Conservation (phyloP, 1,284 basidiomycete genomes). For the Taiwanofungus camphoratus region DNA sequence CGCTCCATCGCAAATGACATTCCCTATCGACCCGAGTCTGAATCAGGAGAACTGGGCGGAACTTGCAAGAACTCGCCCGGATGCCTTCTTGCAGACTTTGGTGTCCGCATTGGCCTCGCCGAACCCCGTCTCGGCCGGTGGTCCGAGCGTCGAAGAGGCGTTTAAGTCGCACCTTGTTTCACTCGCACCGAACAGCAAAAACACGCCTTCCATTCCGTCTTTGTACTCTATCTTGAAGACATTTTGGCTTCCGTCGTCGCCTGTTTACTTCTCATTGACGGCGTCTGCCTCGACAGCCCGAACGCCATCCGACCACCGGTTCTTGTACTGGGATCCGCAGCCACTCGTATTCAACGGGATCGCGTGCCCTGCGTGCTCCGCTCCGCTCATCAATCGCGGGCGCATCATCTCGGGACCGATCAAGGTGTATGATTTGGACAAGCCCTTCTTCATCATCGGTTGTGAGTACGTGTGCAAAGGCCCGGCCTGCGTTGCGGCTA, state of each 20-base stretch:
- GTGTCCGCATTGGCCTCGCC: constrained; percentile 50
- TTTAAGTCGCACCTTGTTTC: constrained; percentile 67
- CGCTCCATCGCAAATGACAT: constrained; percentile 24
- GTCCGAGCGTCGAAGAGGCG: constrained; percentile 61
- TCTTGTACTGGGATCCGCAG: constrained; percentile 76
- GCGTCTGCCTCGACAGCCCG: constrained; percentile 61
- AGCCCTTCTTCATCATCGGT: constrained; percentile 75
- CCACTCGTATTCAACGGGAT: constrained; percentile 74
- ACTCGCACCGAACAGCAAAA: constrained; percentile 37
- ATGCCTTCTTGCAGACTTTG: constrained; percentile 48
- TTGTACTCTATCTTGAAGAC: constrained; percentile 70
- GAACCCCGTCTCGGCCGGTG: constrained; percentile 48
- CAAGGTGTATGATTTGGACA: constrained; percentile 69
- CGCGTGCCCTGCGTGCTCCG: constrained; percentile 54
- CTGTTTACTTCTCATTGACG: constrained; percentile 66
- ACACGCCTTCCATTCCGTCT: constrained; percentile 50
- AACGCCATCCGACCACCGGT: constrained; percentile 62
- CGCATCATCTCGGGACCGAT: constrained; percentile 65
- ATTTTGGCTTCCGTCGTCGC: constrained; percentile 72
- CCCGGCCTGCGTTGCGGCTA: constrained; percentile 35
- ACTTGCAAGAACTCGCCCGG: constrained; percentile 45
- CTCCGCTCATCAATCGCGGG: constrained; percentile 54
- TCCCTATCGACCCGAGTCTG: constrained; percentile 46
- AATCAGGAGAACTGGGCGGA: constrained; percentile 57
- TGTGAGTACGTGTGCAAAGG: constrained; percentile 66